A percentile compares a stretch with the other conserved stretches of the same genome.
These are phyloP conservation scores for Fragaria ananassa DNA, from an alignment of 306 rosid genomes.

Conservation along the genomic window DNA sequence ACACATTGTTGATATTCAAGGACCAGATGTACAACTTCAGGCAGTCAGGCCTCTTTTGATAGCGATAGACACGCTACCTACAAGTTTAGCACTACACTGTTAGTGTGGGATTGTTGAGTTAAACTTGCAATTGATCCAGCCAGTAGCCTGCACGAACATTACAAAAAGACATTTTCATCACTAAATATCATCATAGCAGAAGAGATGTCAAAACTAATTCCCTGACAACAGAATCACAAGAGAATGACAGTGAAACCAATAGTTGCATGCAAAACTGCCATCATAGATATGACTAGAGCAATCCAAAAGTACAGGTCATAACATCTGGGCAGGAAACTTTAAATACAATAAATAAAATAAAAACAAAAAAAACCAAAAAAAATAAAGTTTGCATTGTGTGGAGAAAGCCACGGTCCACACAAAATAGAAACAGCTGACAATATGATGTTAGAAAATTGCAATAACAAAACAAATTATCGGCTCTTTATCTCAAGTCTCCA, in stretches of 20 bases:
- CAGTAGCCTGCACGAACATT: neutral
- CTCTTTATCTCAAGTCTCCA: neutral
- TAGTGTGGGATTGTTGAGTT: neutral
- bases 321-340: neutral
- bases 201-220: neutral
- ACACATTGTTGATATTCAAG: neutral
- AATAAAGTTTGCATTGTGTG: neutral
- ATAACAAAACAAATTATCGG: neutral
- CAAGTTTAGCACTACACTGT: neutral
- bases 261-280: neutral
- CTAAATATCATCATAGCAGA: neutral
- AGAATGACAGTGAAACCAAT: neutral
- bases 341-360: neutral
- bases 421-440: neutral
- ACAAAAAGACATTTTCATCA: neutral
- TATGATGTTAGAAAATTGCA: neutral
- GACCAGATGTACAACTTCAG: neutral
- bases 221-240: neutral
- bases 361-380: neutral
- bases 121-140: neutral
- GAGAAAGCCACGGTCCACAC: neutral
- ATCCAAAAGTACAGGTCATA: neutral
- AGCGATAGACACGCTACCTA: neutral
- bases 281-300: neutral
- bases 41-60: neutral